Evolutionary conservation across 1,139 yeast species (phyloP).

Genomic region (Saccharomyces uvarum): DNA sequence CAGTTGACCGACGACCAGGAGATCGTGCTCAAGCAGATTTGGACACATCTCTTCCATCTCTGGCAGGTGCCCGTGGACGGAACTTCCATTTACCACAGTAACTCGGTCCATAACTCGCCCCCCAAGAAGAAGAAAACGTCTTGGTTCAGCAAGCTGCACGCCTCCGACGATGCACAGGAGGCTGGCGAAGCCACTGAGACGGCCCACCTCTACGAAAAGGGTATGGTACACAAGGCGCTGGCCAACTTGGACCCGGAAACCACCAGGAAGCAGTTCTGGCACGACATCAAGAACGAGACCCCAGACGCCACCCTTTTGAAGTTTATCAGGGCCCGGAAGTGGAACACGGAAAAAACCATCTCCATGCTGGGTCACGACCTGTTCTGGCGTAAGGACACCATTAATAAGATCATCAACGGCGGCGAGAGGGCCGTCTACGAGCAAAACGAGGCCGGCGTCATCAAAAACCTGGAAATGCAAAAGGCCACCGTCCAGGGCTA

Average conservation of each 20-base stretch:
- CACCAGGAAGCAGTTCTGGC: slow-evolving; percentile 38
- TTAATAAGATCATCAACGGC: slow-evolving; percentile 48
- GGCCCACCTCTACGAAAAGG: slow-evolving; percentile 6
- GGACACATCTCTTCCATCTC: slow-evolving; percentile 58
- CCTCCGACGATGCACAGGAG: slow-evolving; percentile 13
- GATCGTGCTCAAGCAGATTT: slow-evolving; percentile 59
- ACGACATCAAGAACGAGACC: slow-evolving; percentile 53
- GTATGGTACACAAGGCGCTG: slow-evolving; percentile 34
- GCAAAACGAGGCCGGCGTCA: slow-evolving; percentile 28
- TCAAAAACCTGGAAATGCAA: slow-evolving; percentile 39
- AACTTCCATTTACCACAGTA: slow-evolving; percentile 20
- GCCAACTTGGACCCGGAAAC: slow-evolving; percentile 39
- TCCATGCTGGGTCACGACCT: slow-evolving; percentile 62
- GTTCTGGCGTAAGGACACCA: slow-evolving; percentile 59
- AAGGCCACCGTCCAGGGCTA: slow-evolving; percentile 61
- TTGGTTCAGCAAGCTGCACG: slow-evolving; percentile 15
- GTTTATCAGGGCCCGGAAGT: slow-evolving; percentile 66
- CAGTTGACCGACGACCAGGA: slow-evolving; percentile 53
- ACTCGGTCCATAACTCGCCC: slow-evolving; percentile 1
- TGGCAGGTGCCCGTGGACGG: slow-evolving; percentile 51
- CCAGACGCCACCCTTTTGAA: slow-evolving; percentile 65
- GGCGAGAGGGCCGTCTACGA: slow-evolving; percentile 48
- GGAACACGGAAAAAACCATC: slow-evolving; percentile 55
- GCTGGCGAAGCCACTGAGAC: slow-evolving; percentile 27
- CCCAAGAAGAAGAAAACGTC: slow-evolving; percentile 9